Base-by-base conservation (phyloP, 805 yeast species). In the Candida caryicola region DNA sequence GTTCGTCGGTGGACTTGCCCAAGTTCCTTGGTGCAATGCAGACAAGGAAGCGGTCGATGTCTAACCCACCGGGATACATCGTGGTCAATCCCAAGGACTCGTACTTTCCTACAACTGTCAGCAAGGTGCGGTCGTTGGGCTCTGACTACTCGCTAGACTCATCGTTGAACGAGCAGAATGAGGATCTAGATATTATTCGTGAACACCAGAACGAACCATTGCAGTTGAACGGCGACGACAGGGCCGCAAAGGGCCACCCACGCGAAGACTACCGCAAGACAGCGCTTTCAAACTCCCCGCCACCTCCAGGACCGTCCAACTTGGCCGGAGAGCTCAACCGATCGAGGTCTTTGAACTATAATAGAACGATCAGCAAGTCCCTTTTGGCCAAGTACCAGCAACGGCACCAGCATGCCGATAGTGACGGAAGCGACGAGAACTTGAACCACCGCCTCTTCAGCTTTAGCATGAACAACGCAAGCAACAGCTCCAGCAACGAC, bases 1-100 rank as follows among this genome's bases (percentile, higher is more conserved):
- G 38, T 26, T 59, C 64, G 2, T 36, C 49, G 8, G 49, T 52
- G 31, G 66, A 60, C 40, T 51, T 59, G 5, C 49, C 56, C 14
- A 50, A 44, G 23, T 49, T 37, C 43, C 40, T 46, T 21, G 28
- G 36, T 7, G 36, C 33, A 15, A 36, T 43, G 29, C 40, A 34
- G 37, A 39, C 23, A 33, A 39, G 63, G 33, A 47, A 46, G 19
- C 40, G 60, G 32, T 52, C 64, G 4, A 37, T 36, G 4, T 58
- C 64, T 2, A 60, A 59, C 36, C 61, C 63, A 2, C 36, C 37
- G 6, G 27, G 31, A 12, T 48, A 41, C 2, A 23, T 40, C 8
- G 46, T 34, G 15, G 39, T 36, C 3, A 40, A 46, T 16, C 47
- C 53, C 4, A 53, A 52, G 29, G 63, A 59, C 34, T 54, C 61